Evolutionary conservation across 2,329 filamentous ascomycete genomes (phyloP), one percentile per base, ranked within the genome.

Genomic region (Bisporella sp.): DNA sequence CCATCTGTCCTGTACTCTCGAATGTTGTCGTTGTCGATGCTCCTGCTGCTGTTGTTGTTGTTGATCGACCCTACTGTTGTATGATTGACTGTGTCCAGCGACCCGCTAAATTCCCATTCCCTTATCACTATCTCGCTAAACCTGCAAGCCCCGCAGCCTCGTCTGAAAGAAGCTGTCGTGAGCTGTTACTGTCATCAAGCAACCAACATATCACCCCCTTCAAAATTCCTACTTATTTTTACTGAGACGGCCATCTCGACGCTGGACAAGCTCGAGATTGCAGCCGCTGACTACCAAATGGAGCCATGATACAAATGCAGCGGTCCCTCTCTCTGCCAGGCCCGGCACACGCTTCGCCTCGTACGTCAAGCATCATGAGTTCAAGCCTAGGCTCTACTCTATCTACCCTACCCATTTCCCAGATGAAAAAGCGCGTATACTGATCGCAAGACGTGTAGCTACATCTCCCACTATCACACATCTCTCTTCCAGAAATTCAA

Each of bases 401-500:
- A 11, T 41, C 29, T 21, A 12, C 30, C 40, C 11, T 42, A 12
- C 41, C 12, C 35, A 35, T 35, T 30, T 41, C 8, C 33, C 7
- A 31, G 41, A 49, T 21, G 21, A 21, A 29, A 11, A 39, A 49
- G 28, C 41, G 42, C 46, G 40, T 49, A 41, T 59, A 51, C 54
- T 56, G 31, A 57, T 47, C 31, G 11, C 32, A 9, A 32, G 41
- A 21, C 45, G 41, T 45, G 33, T 57, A 80, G 77, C 77, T 66
- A 68, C 69, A 49, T 77, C 77, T 54, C 73, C 77, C 53, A 71
- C 75, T 60, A 66, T 71, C 54, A 73, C 75, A 50, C 72, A 75
- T 59, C 65, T 69, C 52, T 71, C 71, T 51, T 78, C 81, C 54
- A 71, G 74, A 65, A 76, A 75, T 59, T 75, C 79, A 58, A 78